Percentiles rank a stretch among this genome's conserved stretches.
These are phyloP conservation scores for Podochytrium sp. DNA, from an alignment of 192 early-diverging fungal species.

Conservation along the genomic window DNA sequence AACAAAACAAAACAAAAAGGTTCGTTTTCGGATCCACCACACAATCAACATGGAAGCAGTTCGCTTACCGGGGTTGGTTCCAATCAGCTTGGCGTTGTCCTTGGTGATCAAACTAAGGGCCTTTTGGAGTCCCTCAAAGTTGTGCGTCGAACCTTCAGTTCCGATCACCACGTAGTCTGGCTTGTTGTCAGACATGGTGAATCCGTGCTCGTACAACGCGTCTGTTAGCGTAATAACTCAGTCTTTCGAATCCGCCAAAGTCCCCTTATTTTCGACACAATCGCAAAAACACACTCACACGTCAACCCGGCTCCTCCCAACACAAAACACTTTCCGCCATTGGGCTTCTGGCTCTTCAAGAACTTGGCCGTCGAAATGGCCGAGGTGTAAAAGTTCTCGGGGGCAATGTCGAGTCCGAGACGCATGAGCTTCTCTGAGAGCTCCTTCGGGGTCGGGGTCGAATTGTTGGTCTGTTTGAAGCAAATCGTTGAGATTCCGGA, in stretches of 20 bases:
- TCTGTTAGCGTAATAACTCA: no score
- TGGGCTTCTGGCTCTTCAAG: conserved; percentile 57
- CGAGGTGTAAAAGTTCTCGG: conserved; percentile 62
- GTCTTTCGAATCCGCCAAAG: no score
- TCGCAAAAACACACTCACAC: no score
- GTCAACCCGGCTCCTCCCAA: conserved; percentile 21
- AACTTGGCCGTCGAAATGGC: conserved; percentile 36
- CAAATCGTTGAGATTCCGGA: not conserved
- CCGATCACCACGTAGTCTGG: conserved; percentile 67
- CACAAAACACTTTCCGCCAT: conserved; percentile 21
- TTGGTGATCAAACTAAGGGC: conserved; percentile 58
- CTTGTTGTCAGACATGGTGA: conserved; percentile 60
- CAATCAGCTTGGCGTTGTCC: conserved; percentile 61
- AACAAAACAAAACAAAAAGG: no score
- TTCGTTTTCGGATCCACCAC: no score
- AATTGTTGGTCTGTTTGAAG: conserved; percentile 60
- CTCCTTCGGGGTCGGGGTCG: conserved; percentile 65
- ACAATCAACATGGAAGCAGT: no score
- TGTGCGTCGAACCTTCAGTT: conserved; percentile 54
- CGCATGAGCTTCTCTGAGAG: conserved; percentile 54
- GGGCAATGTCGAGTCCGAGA: conserved; percentile 55
- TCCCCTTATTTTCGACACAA: no score
- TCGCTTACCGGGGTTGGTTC: no score
- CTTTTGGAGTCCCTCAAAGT: conserved; percentile 55
- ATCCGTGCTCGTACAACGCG: conserved; percentile 64